A percentile compares a stretch with the other conserved stretches of the same genome.
Conservation (phyloP, 2,329 filamentous ascomycete genomes). For the Fusarium penzigii region DNA sequence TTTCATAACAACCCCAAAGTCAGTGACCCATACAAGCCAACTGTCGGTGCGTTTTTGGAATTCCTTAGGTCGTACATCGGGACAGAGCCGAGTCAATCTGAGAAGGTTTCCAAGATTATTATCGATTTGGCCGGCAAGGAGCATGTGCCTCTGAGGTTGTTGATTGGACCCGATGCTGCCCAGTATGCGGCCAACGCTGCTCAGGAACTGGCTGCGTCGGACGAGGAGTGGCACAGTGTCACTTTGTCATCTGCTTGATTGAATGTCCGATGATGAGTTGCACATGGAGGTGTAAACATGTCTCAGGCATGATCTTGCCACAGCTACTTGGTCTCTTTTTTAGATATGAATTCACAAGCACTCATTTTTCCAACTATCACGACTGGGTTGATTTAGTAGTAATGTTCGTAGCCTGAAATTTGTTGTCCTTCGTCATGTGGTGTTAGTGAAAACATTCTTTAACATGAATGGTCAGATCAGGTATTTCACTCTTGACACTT, state of each 20-base stretch:
- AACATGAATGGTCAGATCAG: too few species aligned
- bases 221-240: constrained; percentile 32
- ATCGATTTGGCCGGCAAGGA: constrained; percentile 27
- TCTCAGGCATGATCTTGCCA: too few species aligned
- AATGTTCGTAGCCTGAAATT: too few species aligned
- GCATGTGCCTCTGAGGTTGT: constrained; percentile 34
- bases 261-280: too few species aligned
- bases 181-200: constrained; percentile 21
- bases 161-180: constrained; percentile 33
- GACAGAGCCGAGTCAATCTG: constrained; percentile 8
- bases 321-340: too few species aligned
- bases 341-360: too few species aligned
- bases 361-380: too few species aligned
- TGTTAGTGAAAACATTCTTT: too few species aligned
- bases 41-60: constrained; percentile 33
- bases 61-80: constrained; percentile 1
- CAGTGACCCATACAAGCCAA: constrained; percentile 37
- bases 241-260: not conserved
- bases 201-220: constrained; percentile 27
- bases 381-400: too few species aligned
- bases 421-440: too few species aligned
- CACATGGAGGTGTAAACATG: too few species aligned
- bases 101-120: constrained; percentile 31
- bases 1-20: constrained; percentile 29
- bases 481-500: too few species aligned